Evolutionary conservation across 495 filamentous ascomycete genomes (phyloP).

Genomic region (Penicillium alfredii): DNA sequence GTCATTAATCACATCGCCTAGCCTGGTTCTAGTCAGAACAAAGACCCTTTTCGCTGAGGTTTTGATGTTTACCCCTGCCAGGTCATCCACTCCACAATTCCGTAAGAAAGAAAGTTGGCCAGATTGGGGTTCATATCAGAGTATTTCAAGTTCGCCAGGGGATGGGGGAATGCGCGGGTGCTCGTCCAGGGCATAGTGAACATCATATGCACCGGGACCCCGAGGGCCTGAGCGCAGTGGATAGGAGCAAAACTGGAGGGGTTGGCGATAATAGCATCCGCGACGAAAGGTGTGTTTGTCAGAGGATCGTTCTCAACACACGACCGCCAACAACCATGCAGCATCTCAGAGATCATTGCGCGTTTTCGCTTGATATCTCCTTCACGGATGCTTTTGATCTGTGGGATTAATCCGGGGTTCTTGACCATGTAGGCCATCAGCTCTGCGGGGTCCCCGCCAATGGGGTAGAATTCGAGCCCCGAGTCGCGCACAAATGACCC

Average conservation of each 20-base stretch:
- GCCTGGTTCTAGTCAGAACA: slow-evolving; percentile 19
- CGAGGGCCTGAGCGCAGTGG: slow-evolving; percentile 51
- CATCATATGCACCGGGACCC: slow-evolving; percentile 56
- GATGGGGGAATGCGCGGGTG: slow-evolving; percentile 49
- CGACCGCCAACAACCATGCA: slow-evolving; percentile 54
- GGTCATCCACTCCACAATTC: slow-evolving; percentile 52
- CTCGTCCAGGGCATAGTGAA: slow-evolving; percentile 54
- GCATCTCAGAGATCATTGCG: slow-evolving; percentile 45
- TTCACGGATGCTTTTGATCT: slow-evolving; percentile 30
- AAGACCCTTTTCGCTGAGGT: background rate
- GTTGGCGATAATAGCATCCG: slow-evolving; percentile 59
- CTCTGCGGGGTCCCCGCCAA: slow-evolving; percentile 53
- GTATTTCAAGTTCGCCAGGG: slow-evolving; percentile 45
- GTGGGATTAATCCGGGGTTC: slow-evolving; percentile 43
- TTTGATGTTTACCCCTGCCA: slow-evolving; percentile 48
- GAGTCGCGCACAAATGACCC: slow-evolving; percentile 48
- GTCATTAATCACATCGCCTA: slow-evolving; percentile 50
- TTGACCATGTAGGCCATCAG: slow-evolving; percentile 56
- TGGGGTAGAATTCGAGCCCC: slow-evolving; percentile 52
- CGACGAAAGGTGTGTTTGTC: slow-evolving; percentile 52
- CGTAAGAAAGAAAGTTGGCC: slow-evolving; percentile 52
- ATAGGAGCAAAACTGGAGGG: slow-evolving; percentile 56
- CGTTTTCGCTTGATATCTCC: slow-evolving; percentile 38
- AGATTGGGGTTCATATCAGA: slow-evolving; percentile 33
- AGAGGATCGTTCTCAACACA: slow-evolving; percentile 44